Base-by-base conservation (phyloP, 306 rosid species). In the Alnus glutinosa region DNA sequence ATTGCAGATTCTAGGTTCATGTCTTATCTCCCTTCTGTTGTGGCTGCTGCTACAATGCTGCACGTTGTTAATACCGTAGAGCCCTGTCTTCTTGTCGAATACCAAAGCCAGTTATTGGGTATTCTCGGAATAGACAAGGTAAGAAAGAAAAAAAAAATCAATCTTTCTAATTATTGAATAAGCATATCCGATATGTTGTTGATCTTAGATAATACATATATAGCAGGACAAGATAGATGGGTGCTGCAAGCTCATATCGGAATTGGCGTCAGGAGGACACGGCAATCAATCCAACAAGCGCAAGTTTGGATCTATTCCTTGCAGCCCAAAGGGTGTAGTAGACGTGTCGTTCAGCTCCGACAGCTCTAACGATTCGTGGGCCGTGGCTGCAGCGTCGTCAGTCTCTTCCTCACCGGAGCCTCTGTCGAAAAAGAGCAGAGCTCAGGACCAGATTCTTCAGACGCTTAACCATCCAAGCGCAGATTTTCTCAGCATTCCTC, bases 301-400 rank as follows among this genome's bases (percentile, higher is more conserved):
- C 19, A 93, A 89, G 82, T 87, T 90, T 73, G 86, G 89, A 12
- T 83, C 79, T 7, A 50, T 85, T 30, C 97, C 99, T 0, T 81
- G 90, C 19, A 93, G 99, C 54, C 99, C 99, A 74, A 91, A 81
- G 76, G 96, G 98, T 19, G 97, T 96, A 2, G 86, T 86, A 28
- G 97, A 93, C 19, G 83, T 85, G 79, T 88, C 91, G 7, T 95
- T 91, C 73, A 90, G 92, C 87, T 88, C 88, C 1, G 90, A 91
- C 62, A 81, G 89, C 83, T 87, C 98, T 7, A 90, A 91, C 79
- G 98, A 95, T 16, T 91, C 98, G 7, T 93, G 98, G 97, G 82
- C 83, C 0, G 66, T 79, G 7, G 39, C 85, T 37, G 37, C 46
- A 7, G 64, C 82, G 16, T 66, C 64, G 49, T 91, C 97, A 10